Evolutionary conservation across 495 filamentous ascomycete genomes (phyloP).

Genomic region (Penicillium riverlandense): DNA sequence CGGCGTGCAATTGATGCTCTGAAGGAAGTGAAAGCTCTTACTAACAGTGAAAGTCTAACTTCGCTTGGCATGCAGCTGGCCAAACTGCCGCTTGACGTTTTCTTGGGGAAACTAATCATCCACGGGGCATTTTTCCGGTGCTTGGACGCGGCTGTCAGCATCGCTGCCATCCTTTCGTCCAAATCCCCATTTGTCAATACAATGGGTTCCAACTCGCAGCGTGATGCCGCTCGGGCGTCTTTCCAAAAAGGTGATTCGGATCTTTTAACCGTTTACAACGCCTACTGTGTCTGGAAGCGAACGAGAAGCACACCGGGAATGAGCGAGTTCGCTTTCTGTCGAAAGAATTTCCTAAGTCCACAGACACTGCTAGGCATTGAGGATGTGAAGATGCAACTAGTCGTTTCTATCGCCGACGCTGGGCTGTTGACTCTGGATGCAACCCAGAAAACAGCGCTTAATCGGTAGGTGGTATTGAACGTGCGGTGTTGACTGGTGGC

Average conservation of each 20-base stretch:
- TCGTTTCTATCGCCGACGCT: constrained; percentile 73
- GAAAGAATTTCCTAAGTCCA: constrained; percentile 79
- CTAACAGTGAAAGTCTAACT: constrained; percentile 71
- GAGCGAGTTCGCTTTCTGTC: constrained; percentile 79
- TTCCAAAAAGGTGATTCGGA: constrained; percentile 87
- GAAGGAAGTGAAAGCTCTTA: constrained; percentile 88
- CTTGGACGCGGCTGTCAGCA: constrained; percentile 80
- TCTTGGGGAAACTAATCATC: constrained; percentile 87
- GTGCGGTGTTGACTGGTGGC: constrained; percentile 14
- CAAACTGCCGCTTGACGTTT: constrained; percentile 84
- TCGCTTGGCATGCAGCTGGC: constrained; percentile 79
- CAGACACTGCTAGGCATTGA: constrained; percentile 87
- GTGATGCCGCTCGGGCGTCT: constrained; percentile 63
- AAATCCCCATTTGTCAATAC: constrained; percentile 89
- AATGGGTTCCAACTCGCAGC: constrained; percentile 72
- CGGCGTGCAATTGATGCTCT: constrained; percentile 85
- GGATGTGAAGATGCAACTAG: constrained; percentile 84
- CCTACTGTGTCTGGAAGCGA: constrained; percentile 80
- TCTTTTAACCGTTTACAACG: constrained; percentile 85
- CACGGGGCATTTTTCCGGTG: constrained; percentile 79
- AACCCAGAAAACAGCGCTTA: constrained; percentile 59
- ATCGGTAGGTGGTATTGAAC: constrained; percentile 28
- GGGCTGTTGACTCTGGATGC: constrained; percentile 68
- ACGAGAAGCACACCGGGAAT: constrained; percentile 57
- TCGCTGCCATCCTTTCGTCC: constrained; percentile 86